Evolutionary conservation across 139 green algal genomes (phyloP), one percentile per base, ranked within the genome.

Genomic region (Bryopsis sp.): DNA sequence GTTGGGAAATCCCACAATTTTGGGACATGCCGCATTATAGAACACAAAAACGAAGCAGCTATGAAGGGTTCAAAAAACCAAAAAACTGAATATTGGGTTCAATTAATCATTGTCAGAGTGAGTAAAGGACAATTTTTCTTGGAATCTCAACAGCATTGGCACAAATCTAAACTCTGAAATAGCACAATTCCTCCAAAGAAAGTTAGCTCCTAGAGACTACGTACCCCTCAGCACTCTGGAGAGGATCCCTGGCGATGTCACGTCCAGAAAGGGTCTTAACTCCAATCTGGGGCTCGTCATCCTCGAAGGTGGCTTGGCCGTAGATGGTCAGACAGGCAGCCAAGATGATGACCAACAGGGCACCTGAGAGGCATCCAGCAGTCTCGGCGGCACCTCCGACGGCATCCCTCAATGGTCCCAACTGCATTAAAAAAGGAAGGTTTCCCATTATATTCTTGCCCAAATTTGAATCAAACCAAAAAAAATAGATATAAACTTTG

Each of bases 191-290:
- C 15, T 8, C 29, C 57, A 8, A 64, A 15, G n/a, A n/a, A n/a
- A n/a, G n/a, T n/a, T n/a, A n/a, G n/a, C n/a, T n/a, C n/a, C n/a
- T n/a, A 8, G 11, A 1, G 24, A 2, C 15, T 1, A 34, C 81
- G 77, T 64, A 86, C 78, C 83, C 88, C 24, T 93, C 79, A 35
- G 81, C 64, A 61, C 75, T 81, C 82, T 92, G 86, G 54, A 95
- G 83, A 28, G 84, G 78, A 75, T 97, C 91, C 6, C 65, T 39
- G n/a, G 75, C 39, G 7, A 96, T 71, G 39, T 76, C 76, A 71
- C 91, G 81, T 74, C 91, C 91, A 36, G 87, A 89, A 37, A 99
- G 85, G 1, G 94, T 99, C 88, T 98, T 96, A n/a, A 91, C 77
- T 61, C 88, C 85, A 2, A 94, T 36, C 39, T 67, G 48, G 22